Percentiles rank a stretch among this genome's conserved stretches.
phyloP scores from a whole-genome alignment of 1,284 basidiomycete species.

The Pseudozyma hubeiensis region DNA sequence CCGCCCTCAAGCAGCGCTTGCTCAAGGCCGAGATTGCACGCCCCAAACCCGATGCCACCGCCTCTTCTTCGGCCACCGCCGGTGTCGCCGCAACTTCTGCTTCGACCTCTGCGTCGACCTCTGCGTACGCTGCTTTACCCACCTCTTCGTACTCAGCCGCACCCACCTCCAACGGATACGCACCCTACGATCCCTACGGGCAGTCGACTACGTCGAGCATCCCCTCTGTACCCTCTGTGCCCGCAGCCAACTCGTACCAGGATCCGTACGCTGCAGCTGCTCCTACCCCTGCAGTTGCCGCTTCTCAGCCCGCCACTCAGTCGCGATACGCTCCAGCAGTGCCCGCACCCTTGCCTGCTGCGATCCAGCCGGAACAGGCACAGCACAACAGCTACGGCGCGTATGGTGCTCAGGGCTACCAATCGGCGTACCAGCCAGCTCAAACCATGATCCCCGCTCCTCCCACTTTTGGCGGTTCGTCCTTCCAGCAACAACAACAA shows the following conservation, averaged over 20 bases:
- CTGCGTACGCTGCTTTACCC: constrained; percentile 16
- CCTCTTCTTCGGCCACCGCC: constrained; percentile 3
- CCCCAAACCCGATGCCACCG: constrained; percentile 30
- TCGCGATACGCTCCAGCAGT: constrained; percentile 72
- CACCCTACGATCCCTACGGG: constrained; percentile 38
- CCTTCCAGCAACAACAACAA: constrained; percentile 42
- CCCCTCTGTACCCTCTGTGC: constrained; percentile 38
- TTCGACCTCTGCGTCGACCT: constrained; percentile 1
- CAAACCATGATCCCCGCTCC: constrained; percentile 67
- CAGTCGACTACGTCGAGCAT: constrained; percentile 5
- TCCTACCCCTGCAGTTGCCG: constrained; percentile 70
- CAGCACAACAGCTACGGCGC: constrained; percentile 33
- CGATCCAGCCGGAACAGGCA: constrained; percentile 30
- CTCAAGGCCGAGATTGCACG: constrained; percentile 53
- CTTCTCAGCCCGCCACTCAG: constrained; percentile 59
- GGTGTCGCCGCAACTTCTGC: constrained; percentile 11
- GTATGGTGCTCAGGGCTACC: constrained; percentile 62
- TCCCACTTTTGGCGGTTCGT: constrained; percentile 67
- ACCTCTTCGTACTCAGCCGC: constrained; percentile 34
- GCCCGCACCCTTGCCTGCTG: constrained; percentile 26
- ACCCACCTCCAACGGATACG: constrained; percentile 38
- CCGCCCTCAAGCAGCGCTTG: constrained; percentile 51
- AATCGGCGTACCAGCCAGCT: constrained; percentile 62
- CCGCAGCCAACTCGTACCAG: constrained; percentile 27
- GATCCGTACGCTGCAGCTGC: constrained; percentile 41